Conservation (phyloP, 306 rosid species). For the Vigna radiata region DNA sequence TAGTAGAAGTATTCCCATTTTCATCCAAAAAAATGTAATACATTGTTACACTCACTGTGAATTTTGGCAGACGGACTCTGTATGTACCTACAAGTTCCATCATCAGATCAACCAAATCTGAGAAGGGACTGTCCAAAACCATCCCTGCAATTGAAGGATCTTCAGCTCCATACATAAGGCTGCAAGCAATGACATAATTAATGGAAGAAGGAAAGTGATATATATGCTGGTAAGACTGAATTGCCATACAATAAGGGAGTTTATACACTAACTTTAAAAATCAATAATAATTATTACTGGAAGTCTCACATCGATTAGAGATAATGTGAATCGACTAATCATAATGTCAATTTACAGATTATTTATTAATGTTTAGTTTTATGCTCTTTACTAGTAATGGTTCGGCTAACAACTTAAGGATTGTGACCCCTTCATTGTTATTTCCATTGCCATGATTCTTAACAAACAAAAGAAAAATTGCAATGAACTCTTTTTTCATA, state of each 20-base stretch:
- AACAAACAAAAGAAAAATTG: not conserved
- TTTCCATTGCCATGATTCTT: not conserved
- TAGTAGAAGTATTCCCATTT: not conserved
- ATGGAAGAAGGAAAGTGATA: conserved; percentile 42
- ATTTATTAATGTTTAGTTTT: too few relatives aligned
- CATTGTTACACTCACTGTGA: conserved; percentile 82
- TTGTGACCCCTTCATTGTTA: conserved; percentile 6
- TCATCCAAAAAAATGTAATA: conserved; percentile 3
- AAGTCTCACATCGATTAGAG: too few relatives aligned
- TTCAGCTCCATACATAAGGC: conserved; percentile 97
- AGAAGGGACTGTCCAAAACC: conserved; percentile 97
- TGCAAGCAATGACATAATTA: conserved; percentile 56
- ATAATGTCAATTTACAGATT: too few relatives aligned
- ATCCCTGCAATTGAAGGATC: conserved; percentile 99
- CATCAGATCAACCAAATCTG: conserved; percentile 96
- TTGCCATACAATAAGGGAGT: not conserved
- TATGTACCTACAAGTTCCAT: conserved; percentile 95
- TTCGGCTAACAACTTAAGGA: not conserved
- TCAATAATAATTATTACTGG: too few relatives aligned
- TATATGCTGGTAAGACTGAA: conserved; percentile 16
- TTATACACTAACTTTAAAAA: conserved; percentile 19
- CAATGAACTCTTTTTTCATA: not conserved
- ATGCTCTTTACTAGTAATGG: not conserved
- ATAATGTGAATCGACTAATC: too few relatives aligned
- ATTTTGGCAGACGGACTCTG: conserved; percentile 84